Conservation (phyloP, 495 filamentous ascomycete genomes). For the Gamarada debralockiae region DNA sequence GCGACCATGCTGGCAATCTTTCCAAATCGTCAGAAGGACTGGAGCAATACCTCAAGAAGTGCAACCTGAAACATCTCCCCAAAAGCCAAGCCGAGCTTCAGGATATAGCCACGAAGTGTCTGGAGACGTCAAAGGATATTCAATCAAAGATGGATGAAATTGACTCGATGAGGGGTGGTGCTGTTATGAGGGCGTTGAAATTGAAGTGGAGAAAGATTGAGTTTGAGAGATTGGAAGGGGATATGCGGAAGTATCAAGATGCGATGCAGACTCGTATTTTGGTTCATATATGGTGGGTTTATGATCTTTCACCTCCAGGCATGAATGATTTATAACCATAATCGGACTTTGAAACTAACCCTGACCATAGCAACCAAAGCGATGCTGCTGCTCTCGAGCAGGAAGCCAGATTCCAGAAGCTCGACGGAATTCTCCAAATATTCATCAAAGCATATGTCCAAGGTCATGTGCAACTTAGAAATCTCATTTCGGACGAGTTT, state of each 20-base stretch:
- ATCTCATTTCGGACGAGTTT: not conserved
- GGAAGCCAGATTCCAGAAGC: conserved; percentile 12
- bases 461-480: not conserved
- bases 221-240: conserved; percentile 13
- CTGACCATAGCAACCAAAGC: conserved; percentile 3
- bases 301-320: not conserved
- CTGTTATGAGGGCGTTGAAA: conserved; percentile 3
- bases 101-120: conserved; percentile 16
- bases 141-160: conserved; percentile 11
- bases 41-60: not conserved
- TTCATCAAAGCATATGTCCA: conserved; percentile 1
- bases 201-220: conserved; percentile 2
- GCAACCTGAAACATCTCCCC: not conserved
- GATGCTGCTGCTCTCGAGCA: conserved; percentile 20
- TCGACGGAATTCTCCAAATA: conserved; percentile 1
- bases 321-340: not conserved
- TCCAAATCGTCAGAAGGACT: conserved; percentile 4
- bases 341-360: not conserved
- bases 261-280: conserved; percentile 15
- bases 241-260: conserved; percentile 12
- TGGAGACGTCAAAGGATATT: conserved; percentile 4
- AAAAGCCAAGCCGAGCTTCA: conserved; percentile 9
- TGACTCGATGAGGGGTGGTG: conserved; percentile 2
- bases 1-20: conserved; percentile 2
- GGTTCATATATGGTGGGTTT: conserved; percentile 16